Percentiles rank a stretch among this genome's conserved stretches.
Conservation (phyloP, 345 rosid genomes). For the Excoecaria agallocha region DNA sequence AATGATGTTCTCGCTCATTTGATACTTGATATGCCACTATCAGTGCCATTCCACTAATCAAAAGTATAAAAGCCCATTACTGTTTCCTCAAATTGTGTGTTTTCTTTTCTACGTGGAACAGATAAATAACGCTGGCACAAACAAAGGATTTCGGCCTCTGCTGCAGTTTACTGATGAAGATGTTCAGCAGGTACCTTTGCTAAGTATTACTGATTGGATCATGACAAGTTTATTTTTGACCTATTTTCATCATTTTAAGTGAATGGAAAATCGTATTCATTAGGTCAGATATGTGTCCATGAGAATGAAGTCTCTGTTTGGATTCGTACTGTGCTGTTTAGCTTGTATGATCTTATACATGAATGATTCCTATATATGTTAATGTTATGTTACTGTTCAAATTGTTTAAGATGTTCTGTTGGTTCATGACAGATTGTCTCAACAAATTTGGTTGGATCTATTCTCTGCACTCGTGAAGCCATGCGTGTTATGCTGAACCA, state of each 20-base stretch:
- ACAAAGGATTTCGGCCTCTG: conserved; percentile 89
- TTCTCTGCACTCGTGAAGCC: conserved; percentile 89
- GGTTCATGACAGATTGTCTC: conserved; percentile 65
- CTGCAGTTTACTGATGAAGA: conserved; percentile 86
- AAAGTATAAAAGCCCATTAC: not conserved
- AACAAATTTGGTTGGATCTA: conserved; percentile 92
- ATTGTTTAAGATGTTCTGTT: not conserved
- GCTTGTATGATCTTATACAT: not conserved
- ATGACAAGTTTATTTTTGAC: not conserved
- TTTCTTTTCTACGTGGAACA: conserved; percentile 30
- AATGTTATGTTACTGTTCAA: not conserved
- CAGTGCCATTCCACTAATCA: not conserved
- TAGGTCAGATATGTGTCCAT: not conserved
- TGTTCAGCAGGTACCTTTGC: conserved; percentile 58
- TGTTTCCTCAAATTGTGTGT: not conserved
- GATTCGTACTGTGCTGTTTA: not conserved
- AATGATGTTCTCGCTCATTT: not conserved
- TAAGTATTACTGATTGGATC: not conserved
- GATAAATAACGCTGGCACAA: conserved; percentile 94
- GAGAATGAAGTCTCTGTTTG: not conserved
- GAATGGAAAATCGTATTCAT: not conserved
- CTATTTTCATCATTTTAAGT: not conserved
- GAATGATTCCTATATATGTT: not conserved
- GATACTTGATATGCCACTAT: not conserved
- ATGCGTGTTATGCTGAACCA: conserved; percentile 73